Conservation (phyloP, 108 stramenopile species). For the Mediolabrus comicus region DNA sequence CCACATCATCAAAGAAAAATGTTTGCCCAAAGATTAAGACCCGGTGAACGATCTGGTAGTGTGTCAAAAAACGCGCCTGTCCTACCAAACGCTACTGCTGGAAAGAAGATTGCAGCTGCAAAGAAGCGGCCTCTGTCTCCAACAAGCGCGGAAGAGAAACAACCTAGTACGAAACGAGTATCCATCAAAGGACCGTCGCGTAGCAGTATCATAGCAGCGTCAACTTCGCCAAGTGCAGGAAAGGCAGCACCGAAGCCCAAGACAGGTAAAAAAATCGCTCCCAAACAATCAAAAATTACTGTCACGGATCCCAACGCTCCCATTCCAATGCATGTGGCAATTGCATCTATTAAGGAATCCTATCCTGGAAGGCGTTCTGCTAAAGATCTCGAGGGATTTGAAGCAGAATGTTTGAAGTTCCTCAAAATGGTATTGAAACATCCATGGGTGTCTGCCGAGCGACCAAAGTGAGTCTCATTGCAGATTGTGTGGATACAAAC, state of each 20-base stretch:
- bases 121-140: conserved; percentile 47
- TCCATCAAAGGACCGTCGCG: conserved; percentile 37
- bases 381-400: conserved; percentile 75
- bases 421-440: conserved; percentile 72
- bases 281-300: conserved; percentile 16
- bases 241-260: conserved; percentile 18
- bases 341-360: conserved; percentile 75
- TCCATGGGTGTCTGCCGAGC: conserved; percentile 62
- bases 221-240: conserved; percentile 28
- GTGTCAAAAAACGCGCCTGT: conserved; percentile 19
- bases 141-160: conserved; percentile 14
- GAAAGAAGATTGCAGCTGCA: neutral
- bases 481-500: too few species aligned
- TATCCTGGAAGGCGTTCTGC: conserved; percentile 68
- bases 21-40: conserved; percentile 57
- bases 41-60: conserved; percentile 43
- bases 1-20: conserved; percentile 34
- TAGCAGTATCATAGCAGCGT: conserved; percentile 1
- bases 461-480: too few species aligned
- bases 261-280: conserved; percentile 18
- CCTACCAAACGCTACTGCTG: conserved; percentile 12
- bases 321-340: conserved; percentile 84
- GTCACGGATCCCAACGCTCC: conserved; percentile 36
- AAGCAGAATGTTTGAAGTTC: conserved; percentile 68
- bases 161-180: conserved; percentile 22